Conservation (phyloP, 352 stramenopile genomes). For the Globisporangium canariense region DNA sequence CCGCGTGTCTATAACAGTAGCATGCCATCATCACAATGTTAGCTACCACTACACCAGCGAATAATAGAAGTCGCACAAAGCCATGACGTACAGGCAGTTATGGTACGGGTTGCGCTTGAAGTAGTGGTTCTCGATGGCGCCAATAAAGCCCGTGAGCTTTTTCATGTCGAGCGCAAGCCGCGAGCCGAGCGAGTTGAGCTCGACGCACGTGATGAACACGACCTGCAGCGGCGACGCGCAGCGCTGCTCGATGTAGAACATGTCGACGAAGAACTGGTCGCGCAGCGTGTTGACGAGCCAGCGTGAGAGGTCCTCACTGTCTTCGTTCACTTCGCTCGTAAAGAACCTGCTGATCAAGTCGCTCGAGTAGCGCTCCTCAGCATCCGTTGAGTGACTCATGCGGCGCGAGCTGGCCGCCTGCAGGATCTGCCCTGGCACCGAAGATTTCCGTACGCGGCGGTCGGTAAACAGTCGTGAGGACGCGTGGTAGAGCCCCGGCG, state of each 20-base stretch:
- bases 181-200: slow-evolving; percentile 45
- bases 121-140: slow-evolving; percentile 58
- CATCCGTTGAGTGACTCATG: slow-evolving; percentile 17
- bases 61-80: background rate
- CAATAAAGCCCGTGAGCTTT: slow-evolving; percentile 43
- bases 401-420: slow-evolving; percentile 19
- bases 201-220: slow-evolving; percentile 52
- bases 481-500: slow-evolving; percentile 12
- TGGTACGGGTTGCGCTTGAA: slow-evolving; percentile 68
- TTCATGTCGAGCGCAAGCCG: slow-evolving; percentile 46
- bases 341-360: slow-evolving; percentile 27
- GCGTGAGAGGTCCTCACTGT: slow-evolving; percentile 32
- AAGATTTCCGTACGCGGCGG: slow-evolving; percentile 8
- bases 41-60: background rate
- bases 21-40: slow-evolving; percentile 3
- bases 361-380: slow-evolving; percentile 19
- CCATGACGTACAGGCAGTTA: slow-evolving; percentile 51
- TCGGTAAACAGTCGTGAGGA: slow-evolving; percentile 13
- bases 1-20: slow-evolving; percentile 39
- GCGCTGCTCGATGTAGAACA: slow-evolving; percentile 54
- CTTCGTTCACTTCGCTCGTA: slow-evolving; percentile 13
- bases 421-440: slow-evolving; percentile 14
- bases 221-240: slow-evolving; percentile 42
- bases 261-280: slow-evolving; percentile 61
- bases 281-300: slow-evolving; percentile 55